phyloP scores from a whole-genome alignment of 176 grass and related monocot species.

The Tillandsia leiboldiana region DNA sequence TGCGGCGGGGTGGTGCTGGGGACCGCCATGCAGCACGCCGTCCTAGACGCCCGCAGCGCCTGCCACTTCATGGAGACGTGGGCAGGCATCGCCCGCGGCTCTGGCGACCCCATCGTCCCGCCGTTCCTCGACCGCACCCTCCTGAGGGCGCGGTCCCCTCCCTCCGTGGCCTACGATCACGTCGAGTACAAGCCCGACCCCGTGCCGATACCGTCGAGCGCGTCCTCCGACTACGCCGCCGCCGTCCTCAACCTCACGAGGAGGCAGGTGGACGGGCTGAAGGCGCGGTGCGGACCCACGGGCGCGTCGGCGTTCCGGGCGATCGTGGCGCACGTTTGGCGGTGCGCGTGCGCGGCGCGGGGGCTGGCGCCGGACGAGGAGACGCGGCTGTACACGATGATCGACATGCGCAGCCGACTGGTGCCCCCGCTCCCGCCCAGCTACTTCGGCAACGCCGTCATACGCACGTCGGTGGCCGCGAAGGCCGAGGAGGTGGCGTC shows the following conservation, averaged over 20 bases:
- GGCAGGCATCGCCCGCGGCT: slow-evolving; percentile 1
- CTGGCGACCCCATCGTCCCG: too few species aligned
- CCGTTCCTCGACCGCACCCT: slow-evolving; percentile 8
- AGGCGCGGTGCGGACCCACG: neutral
- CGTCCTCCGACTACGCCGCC: slow-evolving; percentile 8
- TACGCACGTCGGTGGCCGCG: slow-evolving; percentile 29
- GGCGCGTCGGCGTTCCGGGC: slow-evolving; percentile 31
- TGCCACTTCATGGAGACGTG: slow-evolving; percentile 16
- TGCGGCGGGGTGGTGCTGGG: slow-evolving; percentile 18
- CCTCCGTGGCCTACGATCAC: slow-evolving; percentile 34
- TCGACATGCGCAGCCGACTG: slow-evolving; percentile 37
- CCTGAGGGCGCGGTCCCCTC: slow-evolving; percentile 25
- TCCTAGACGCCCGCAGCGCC: neutral
- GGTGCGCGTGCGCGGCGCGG: slow-evolving; percentile 29
- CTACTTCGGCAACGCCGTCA: slow-evolving; percentile 51
- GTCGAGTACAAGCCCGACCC: slow-evolving; percentile 31
- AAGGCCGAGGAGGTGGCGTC: slow-evolving; percentile 16
- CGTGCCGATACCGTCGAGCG: neutral
- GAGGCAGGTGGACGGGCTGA: slow-evolving; percentile 32
- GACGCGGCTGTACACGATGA: slow-evolving; percentile 30
- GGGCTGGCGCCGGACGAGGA: neutral
- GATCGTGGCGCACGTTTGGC: slow-evolving; percentile 37
- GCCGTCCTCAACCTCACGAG: slow-evolving; percentile 34
- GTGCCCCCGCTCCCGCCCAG: slow-evolving; percentile 27
- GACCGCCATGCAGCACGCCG: neutral